Base-by-base conservation (phyloP, 2,329 filamentous ascomycete species). In the Knufia petricola region DNA sequence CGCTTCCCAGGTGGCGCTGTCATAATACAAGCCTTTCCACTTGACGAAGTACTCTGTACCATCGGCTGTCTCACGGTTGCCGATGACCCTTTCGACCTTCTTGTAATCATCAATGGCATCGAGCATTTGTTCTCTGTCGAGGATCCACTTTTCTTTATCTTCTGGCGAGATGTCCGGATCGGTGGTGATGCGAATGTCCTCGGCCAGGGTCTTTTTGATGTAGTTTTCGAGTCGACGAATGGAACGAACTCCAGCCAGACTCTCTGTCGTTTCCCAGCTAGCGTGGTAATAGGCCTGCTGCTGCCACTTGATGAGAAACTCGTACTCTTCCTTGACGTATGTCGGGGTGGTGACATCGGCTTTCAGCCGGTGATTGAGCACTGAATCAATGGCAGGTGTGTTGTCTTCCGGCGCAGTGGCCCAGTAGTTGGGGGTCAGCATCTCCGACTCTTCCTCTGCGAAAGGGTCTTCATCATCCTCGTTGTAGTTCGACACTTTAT, bases 301-400 rank as follows among this genome's bases (percentile, higher is more conserved):
- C 66, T 95, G 87, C 92, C 94, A 98, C 70, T 98, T 98, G 67
- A 98, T 88, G 57, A 79, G 73, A 59, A 80, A 98, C 61, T 96
- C 87, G 59, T 92, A 95, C 62, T 95, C 86, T 46, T 88, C 79
- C 57, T 86, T 81, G 48, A 66, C 44, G 15, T 48, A 49, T 4
- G 52, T 49, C 4, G 39, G 63, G 59, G 44, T 63, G 55, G 53
- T 71, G 40, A 77, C 68, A 13, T 76, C 86, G 28, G 87, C 83
- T 63, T 81, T 85, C 31, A 86, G 71, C 42, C 85, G 81, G 65
- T 96, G 89, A 55, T 94, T 86, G 47, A 98, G 78, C 46, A 98
- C 84, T 55, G 86, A 81, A 63, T 98, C 92, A 56, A 98, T 88
- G 58, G 87, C 88, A 15, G 88, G 87, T 2, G 82, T 79, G 59